Percentiles rank a stretch among this genome's conserved stretches.
phyloP scores from a whole-genome alignment of 2,329 filamentous ascomycete species.

The Ophiostoma ips region DNA sequence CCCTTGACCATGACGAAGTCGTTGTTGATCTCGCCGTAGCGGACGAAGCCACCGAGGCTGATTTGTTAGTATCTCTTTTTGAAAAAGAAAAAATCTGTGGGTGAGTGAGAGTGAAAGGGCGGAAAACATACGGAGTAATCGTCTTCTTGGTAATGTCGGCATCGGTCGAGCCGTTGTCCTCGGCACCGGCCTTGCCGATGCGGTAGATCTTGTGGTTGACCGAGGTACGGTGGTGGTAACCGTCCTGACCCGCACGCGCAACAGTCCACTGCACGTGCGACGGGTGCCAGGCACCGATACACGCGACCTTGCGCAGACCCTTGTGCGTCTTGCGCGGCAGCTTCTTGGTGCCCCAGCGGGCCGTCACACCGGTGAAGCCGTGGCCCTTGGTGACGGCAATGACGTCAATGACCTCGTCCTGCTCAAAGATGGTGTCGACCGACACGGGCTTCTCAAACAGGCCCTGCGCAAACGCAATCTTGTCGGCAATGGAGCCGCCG shows the following conservation, averaged over 20 bases:
- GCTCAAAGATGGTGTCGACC: slow-evolving; percentile 90
- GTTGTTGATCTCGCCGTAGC: slow-evolving; percentile 98
- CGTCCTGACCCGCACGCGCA: slow-evolving; percentile 97
- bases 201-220: slow-evolving; percentile 99
- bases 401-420: slow-evolving; percentile 98
- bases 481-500: slow-evolving; percentile 88
- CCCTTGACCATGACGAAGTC: slow-evolving; percentile 97
- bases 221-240: slow-evolving; percentile 99
- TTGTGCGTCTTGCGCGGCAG: slow-evolving; percentile 99
- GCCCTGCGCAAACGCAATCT: slow-evolving; percentile 88
- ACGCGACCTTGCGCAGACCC: slow-evolving; percentile 99
- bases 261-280: slow-evolving; percentile 99
- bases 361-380: slow-evolving; percentile 94
- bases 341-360: slow-evolving; percentile 99
- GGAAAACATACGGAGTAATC: slow-evolving; percentile 84
- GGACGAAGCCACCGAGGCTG: slow-evolving; percentile 97
- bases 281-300: slow-evolving; percentile 99
- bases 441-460: slow-evolving; percentile 99
- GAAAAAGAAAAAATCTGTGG: not conserved
- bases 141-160: slow-evolving; percentile 98
- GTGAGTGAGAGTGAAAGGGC: not conserved
- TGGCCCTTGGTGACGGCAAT: slow-evolving; percentile 99
- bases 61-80: slow-evolving; percentile 4
- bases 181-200: slow-evolving; percentile 82
- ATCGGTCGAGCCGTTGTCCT: slow-evolving; percentile 87